A percentile compares a stretch with the other conserved stretches of the same genome.
phyloP scores from a whole-genome alignment of 2,329 filamentous ascomycete genomes.

The Sclerotinia minor region DNA sequence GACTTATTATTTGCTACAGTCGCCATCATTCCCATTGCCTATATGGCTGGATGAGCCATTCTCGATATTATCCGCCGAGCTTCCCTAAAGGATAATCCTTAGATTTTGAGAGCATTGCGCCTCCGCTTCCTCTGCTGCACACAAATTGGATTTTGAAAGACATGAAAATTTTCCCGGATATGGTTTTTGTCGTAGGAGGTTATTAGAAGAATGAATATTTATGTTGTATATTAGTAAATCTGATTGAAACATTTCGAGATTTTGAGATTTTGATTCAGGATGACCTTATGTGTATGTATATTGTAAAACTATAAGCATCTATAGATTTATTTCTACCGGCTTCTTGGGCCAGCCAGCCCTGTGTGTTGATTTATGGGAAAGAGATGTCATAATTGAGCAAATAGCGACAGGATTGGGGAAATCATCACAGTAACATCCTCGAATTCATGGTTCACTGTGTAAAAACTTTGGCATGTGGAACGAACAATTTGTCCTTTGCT shows the following conservation, averaged over 20 bases:
- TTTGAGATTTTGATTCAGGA: no score
- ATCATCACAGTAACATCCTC: not conserved
- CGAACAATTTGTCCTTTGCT: not conserved
- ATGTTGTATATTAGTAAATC: no score
- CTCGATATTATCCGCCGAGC: conserved; percentile 28
- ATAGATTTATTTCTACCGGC: no score
- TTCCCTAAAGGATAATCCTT: conserved; percentile 33
- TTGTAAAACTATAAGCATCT: no score
- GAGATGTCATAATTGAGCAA: not conserved
- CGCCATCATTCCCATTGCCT: no score
- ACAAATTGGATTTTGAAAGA: conserved; percentile 28
- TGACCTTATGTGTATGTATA: no score
- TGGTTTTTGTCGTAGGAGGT: not conserved
- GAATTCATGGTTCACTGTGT: not conserved
- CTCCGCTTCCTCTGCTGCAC: conserved; percentile 28
- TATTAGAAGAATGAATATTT: not conserved
- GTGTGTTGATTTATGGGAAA: no score
- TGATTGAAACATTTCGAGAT: no score
- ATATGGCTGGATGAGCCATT: conserved; percentile 22
- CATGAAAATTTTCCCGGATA: not conserved
- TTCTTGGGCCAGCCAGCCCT: no score
- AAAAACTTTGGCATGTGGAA: not conserved
- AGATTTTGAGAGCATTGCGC: conserved; percentile 35
- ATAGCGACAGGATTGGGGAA: not conserved
- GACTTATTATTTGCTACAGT: no score